Conservation (phyloP, 305 asterid species). For the Ilex paraguariensis region DNA sequence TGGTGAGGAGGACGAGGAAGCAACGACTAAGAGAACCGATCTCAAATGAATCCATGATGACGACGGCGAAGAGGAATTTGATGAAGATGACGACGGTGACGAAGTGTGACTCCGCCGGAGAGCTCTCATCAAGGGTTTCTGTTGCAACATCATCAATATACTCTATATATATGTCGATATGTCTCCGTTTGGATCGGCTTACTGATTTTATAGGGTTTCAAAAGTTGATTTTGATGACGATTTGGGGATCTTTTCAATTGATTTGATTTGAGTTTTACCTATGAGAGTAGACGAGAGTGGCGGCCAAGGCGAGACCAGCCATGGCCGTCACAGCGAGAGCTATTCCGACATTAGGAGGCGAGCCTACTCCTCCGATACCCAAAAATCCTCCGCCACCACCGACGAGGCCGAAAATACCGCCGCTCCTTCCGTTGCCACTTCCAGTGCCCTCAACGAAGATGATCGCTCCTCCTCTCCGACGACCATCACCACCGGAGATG, state of each 20-base stretch:
- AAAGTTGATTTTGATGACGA: neutral
- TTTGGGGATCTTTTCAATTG: neutral
- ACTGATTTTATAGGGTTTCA: neutral
- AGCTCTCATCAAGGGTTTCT: constrained; percentile 45
- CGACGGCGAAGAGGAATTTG: constrained; percentile 14
- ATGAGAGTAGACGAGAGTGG: constrained; percentile 45
- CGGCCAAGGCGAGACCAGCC: constrained; percentile 49
- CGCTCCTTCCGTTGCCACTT: constrained; percentile 36
- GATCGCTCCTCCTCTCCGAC: constrained; percentile 32
- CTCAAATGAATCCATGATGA: constrained; percentile 57
- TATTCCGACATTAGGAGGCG: constrained; percentile 49
- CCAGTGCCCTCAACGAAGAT: constrained; percentile 48
- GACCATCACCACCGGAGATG: constrained; percentile 55
- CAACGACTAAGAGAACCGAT: constrained; percentile 50
- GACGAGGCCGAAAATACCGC: constrained; percentile 6
- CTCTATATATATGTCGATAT: constrained; percentile 13
- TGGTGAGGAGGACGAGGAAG: constrained; percentile 56
- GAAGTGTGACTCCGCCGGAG: constrained; percentile 54
- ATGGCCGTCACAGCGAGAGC: constrained; percentile 50
- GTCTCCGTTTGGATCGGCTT: no score
- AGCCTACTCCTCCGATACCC: constrained; percentile 6
- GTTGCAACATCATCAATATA: constrained; percentile 40
- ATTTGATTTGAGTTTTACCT: constrained; percentile 23
- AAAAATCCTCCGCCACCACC: constrained; percentile 15
- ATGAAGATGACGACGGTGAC: constrained; percentile 25